These are phyloP conservation scores for Cyclotella cryptica DNA, from an alignment of 108 stramenopile species.

Conservation along the genomic window DNA sequence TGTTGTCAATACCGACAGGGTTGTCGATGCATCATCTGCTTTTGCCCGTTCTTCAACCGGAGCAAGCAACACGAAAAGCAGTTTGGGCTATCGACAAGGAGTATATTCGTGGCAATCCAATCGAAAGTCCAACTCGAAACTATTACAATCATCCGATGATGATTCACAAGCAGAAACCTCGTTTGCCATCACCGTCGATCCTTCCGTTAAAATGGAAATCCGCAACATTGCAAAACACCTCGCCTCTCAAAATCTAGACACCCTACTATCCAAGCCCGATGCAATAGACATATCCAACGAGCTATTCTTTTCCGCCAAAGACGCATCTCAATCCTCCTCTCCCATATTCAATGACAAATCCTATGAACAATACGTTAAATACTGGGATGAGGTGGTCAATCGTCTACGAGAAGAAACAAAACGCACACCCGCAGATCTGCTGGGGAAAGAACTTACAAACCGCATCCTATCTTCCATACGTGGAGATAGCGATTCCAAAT, in stretches of 20 bases:
- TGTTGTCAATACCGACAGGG: no score
- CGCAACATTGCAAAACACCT: conserved; percentile 49
- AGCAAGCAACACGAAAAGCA: no score
- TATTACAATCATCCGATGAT: not conserved
- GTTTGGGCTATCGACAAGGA: no score
- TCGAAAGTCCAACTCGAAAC: not conserved
- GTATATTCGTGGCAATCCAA: not conserved
- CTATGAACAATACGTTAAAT: conserved; percentile 49
- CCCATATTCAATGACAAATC: conserved; percentile 52
- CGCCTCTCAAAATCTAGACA: conserved; percentile 49
- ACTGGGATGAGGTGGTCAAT: conserved; percentile 62
- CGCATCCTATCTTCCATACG: conserved; percentile 53
- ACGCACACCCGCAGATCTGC: conserved; percentile 51
- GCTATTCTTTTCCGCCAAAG: conserved; percentile 37
- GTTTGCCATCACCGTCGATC: not conserved
- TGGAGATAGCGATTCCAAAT: conserved; percentile 17
- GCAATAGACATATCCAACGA: conserved; percentile 56
- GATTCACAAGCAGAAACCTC: not conserved
- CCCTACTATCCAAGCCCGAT: conserved; percentile 58
- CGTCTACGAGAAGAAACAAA: conserved; percentile 45
- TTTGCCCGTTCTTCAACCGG: no score
- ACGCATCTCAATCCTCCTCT: conserved; percentile 19
- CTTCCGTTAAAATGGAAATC: conserved; percentile 23
- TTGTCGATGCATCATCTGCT: no score
- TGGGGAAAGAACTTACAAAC: conserved; percentile 64